Evolutionary conservation across 1,139 yeast species (phyloP).

Genomic region (Candida buenavistaensis): DNA sequence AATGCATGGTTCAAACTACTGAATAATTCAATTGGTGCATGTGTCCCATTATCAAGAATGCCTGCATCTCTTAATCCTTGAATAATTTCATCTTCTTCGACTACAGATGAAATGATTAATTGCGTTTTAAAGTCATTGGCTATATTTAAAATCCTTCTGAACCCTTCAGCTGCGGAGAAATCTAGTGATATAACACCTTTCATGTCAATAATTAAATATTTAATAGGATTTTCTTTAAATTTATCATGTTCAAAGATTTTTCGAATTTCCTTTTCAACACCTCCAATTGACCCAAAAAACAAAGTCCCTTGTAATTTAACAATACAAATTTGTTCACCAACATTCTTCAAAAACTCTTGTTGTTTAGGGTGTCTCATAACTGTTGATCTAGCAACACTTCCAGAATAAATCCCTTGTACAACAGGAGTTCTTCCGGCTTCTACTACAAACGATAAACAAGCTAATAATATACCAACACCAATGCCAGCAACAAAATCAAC

Average conservation of each 20-base stretch:
- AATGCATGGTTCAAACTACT: conserved; percentile 80
- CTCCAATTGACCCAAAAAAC: conserved; percentile 93
- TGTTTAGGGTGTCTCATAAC: conserved; percentile 91
- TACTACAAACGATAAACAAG: conserved; percentile 88
- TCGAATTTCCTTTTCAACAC: conserved; percentile 77
- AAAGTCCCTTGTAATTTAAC: conserved; percentile 84
- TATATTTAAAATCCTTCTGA: conserved; percentile 80
- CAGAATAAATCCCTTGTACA: conserved; percentile 79
- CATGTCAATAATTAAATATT: conserved; percentile 82
- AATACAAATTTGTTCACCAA: conserved; percentile 89
- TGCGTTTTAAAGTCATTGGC: conserved; percentile 69
- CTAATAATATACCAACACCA: conserved; percentile 83
- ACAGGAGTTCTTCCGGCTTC: conserved; percentile 88
- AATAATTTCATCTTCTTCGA: conserved; percentile 59
- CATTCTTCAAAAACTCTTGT: conserved; percentile 78
- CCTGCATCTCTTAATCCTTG: conserved; percentile 72
- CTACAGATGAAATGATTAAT: conserved; percentile 76
- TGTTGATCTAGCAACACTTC: conserved; percentile 87
- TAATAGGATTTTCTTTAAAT: conserved; percentile 57
- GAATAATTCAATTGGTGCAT: conserved; percentile 57
- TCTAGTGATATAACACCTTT: conserved; percentile 80
- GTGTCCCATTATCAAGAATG: conserved; percentile 50
- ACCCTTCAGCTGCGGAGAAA: conserved; percentile 95
- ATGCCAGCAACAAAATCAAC: conserved; percentile 95
- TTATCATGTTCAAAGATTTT: conserved; percentile 61